Evolutionary conservation across 352 stramenopile genomes (phyloP), one percentile per base, ranked within the genome.

Genomic region (Pythium insidiosum): DNA sequence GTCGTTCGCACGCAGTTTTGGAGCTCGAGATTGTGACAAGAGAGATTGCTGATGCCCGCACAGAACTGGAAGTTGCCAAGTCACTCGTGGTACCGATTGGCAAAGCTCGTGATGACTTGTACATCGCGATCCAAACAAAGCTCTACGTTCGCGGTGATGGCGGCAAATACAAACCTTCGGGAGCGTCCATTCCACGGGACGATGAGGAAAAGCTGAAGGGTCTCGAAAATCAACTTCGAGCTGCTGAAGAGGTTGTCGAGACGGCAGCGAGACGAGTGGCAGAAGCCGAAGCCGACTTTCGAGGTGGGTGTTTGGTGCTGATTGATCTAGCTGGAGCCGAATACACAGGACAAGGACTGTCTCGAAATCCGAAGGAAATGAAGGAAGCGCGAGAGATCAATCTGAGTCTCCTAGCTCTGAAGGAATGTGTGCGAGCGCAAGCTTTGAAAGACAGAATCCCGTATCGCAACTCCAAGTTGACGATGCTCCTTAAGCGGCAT

Each of bases 21-120:
- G 66, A 81, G 56, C 48, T 81, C n/a, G 69, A 81, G 38, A 58
- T 81, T 21, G 69, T 81, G 36, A 73, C 66, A 3, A 20, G 40
- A 0, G 57, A 51, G 34, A 53, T 82, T 1, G 58, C 68, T 10
- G n/a, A 39, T 19, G 58, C 66, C 4, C 60, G 69, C 1, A 19
- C 53, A 13, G 49, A 61, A 24, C 39, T 75, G 3, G 58, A 44
- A 0, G 30, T 60, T 5, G 64, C 62, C 19, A 43, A 74, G 34
- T 58, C 69, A 7, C 55, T 34, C 6, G 56, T 82, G 2, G 63
- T 70, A 35, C 69, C 64, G 0, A 5, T 68, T 2, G 69, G 69
- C 4, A 75, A 82, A 43, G 63, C 63, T 13, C 66, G 66, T 2
- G 69, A 82, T 37, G 66, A 72, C 28, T 35, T 69, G 53, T 68